Conservation (phyloP, 2,329 filamentous ascomycete genomes). For the Alternaria sp. region DNA sequence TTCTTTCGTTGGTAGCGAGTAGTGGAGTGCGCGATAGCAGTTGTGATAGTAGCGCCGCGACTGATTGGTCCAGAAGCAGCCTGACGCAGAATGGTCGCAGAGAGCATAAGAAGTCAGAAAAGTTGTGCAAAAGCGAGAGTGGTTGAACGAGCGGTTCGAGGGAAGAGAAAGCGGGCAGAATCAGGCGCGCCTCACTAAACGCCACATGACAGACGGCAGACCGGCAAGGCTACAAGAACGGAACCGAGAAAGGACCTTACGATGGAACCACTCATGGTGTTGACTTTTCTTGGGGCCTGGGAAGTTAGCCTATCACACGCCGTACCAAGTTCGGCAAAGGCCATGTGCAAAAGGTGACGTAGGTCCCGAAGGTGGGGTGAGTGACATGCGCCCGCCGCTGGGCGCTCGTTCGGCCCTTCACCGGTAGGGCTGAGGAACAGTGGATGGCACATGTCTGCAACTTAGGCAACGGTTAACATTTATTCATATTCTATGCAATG, state of each 20-base stretch:
- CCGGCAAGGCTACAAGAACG: conserved; percentile 6
- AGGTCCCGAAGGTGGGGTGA: conserved; percentile 19
- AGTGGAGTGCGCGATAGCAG: neutral
- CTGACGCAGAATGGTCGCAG: conserved; percentile 7
- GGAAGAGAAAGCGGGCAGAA: neutral
- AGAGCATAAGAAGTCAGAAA: conserved; percentile 11
- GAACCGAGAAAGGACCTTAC: conserved; percentile 4
- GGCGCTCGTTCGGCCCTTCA: conserved; percentile 18
- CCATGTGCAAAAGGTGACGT: conserved; percentile 20
- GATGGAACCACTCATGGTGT: conserved; percentile 15
- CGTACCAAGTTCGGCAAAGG: conserved; percentile 1
- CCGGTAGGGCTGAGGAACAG: conserved; percentile 27
- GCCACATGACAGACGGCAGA: conserved; percentile 11
- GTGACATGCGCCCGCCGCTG: conserved; percentile 18
- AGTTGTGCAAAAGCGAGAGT: neutral
- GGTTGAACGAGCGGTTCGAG: neutral
- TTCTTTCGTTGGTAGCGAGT: neutral
- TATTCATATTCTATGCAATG: conserved; percentile 5
- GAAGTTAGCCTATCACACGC: conserved; percentile 11
- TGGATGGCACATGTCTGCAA: conserved; percentile 8
- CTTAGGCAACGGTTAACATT: conserved; percentile 1
- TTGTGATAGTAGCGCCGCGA: conserved; percentile 2
- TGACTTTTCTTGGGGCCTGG: conserved; percentile 10
- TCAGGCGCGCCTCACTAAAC: neutral
- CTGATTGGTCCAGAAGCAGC: conserved; percentile 12